Evolutionary conservation across 148 eudicot genomes (phyloP).

Genomic region (Cornus kousa): DNA sequence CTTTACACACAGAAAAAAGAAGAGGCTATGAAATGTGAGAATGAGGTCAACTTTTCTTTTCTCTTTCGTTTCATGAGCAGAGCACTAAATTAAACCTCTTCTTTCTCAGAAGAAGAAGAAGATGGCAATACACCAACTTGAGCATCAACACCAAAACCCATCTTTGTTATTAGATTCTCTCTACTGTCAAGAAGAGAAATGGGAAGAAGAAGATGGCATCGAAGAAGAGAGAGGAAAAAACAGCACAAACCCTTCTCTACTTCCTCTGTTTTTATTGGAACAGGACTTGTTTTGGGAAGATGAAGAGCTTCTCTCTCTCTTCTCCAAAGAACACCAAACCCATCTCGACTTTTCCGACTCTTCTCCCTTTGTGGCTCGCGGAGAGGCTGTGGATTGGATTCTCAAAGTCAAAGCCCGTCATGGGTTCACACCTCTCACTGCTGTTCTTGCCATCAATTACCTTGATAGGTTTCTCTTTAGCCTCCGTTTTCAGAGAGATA

Average conservation of each 20-base stretch:
- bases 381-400: constrained; percentile 58
- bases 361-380: constrained; percentile 19
- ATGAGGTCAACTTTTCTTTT: background rate
- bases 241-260: constrained; percentile 5
- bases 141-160: constrained; percentile 23
- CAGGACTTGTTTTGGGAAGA: constrained; percentile 57
- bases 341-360: constrained; percentile 6
- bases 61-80: background rate
- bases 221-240: background rate
- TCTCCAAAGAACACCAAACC: constrained; percentile 38
- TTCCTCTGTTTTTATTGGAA: constrained; percentile 31
- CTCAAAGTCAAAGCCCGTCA: constrained; percentile 45
- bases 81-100: background rate
- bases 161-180: constrained; percentile 35
- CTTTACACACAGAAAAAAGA: constrained; percentile 14
- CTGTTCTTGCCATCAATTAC: constrained; percentile 54
- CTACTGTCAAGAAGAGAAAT: constrained; percentile 41
- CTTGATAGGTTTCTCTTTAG: constrained; percentile 52
- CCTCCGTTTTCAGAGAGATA: constrained; percentile 33
- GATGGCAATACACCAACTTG: constrained; percentile 22
- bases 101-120: background rate
- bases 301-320: constrained; percentile 51
- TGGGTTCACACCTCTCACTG: constrained; percentile 56
- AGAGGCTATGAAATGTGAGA: constrained; percentile 17
- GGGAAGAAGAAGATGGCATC: constrained; percentile 31